Percentiles rank a stretch among this genome's conserved stretches.
Evolutionary conservation across 2,329 filamentous ascomycete genomes (phyloP).

Genomic region (Apiospora rasikravindrae): DNA sequence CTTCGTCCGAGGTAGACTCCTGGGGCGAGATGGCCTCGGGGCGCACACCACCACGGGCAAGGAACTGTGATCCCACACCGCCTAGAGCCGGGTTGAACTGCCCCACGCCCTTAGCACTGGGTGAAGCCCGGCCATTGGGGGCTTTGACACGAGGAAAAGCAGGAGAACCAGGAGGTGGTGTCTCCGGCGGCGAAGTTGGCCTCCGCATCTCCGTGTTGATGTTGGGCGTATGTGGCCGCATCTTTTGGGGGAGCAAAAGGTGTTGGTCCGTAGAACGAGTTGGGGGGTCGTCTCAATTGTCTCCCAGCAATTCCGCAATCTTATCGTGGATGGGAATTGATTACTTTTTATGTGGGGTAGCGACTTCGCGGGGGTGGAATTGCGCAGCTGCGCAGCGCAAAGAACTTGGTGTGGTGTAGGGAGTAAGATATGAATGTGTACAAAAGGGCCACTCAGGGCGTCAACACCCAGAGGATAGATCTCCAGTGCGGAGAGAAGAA

Average conservation of each 20-base stretch:
- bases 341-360: slow-evolving; percentile 34
- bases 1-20: slow-evolving; percentile 37
- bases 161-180: slow-evolving; percentile 43
- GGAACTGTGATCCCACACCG: slow-evolving; percentile 36
- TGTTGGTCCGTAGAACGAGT: slow-evolving; percentile 29
- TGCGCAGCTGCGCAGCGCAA: slow-evolving; percentile 18
- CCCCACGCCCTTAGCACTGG: background rate
- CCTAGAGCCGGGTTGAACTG: slow-evolving; percentile 26
- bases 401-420: slow-evolving; percentile 27
- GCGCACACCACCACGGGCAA: slow-evolving; percentile 31
- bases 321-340: slow-evolving; percentile 31
- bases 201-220: slow-evolving; percentile 31
- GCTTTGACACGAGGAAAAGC: slow-evolving; percentile 30
- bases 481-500: slow-evolving; percentile 51
- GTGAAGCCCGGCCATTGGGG: slow-evolving; percentile 27
- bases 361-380: slow-evolving; percentile 36
- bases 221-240: slow-evolving; percentile 39
- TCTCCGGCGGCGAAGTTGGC: slow-evolving; percentile 49
- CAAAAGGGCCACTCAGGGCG: slow-evolving; percentile 42
- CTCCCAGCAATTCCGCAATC: slow-evolving; percentile 33
- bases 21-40: slow-evolving; percentile 40
- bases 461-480: slow-evolving; percentile 49
- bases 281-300: background rate
- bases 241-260: slow-evolving; percentile 24
- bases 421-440: slow-evolving; percentile 24